Percentiles rank a stretch among this genome's conserved stretches.
phyloP scores from a whole-genome alignment of 306 rosid genomes.

The Cucurbita moschata region DNA sequence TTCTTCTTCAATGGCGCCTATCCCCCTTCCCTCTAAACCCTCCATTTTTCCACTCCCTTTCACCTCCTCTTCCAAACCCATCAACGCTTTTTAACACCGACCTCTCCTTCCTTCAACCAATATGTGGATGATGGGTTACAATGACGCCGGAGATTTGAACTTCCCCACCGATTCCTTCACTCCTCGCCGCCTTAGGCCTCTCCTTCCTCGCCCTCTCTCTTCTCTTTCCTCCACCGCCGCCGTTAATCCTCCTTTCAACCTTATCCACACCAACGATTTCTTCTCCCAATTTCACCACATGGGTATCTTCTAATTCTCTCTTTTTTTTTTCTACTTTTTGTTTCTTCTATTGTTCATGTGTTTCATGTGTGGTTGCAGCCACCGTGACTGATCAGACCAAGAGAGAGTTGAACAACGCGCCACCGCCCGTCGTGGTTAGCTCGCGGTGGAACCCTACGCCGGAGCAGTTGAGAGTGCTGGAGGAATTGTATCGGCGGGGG shows the following conservation, averaged over 20 bases:
- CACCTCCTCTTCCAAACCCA: neutral
- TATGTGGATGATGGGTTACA: slow-evolving; percentile 85
- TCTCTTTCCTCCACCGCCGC: slow-evolving; percentile 22
- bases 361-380: neutral
- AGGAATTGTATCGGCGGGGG: slow-evolving; percentile 67
- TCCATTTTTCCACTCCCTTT: neutral
- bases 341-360: no score
- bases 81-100: no score
- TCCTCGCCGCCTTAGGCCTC: slow-evolving; percentile 57
- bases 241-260: neutral
- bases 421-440: slow-evolving; percentile 52
- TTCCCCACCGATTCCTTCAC: slow-evolving; percentile 41
- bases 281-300: slow-evolving; percentile 61
- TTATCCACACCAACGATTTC: slow-evolving; percentile 34
- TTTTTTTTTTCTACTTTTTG: no score
- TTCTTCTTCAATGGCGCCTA: neutral
- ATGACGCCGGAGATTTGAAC: slow-evolving; percentile 52
- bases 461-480: slow-evolving; percentile 76
- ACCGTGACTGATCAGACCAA: slow-evolving; percentile 36
- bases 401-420: slow-evolving; percentile 31
- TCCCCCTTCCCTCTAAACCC: neutral
- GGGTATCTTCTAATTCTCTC: slow-evolving; percentile 12
- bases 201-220: slow-evolving; percentile 54
- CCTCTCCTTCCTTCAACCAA: no score
- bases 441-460: slow-evolving; percentile 96